Evolutionary conservation across 2,329 filamentous ascomycete species (phyloP), one percentile per base, ranked within the genome.

Genomic region (Colletotrichum somersetense): DNA sequence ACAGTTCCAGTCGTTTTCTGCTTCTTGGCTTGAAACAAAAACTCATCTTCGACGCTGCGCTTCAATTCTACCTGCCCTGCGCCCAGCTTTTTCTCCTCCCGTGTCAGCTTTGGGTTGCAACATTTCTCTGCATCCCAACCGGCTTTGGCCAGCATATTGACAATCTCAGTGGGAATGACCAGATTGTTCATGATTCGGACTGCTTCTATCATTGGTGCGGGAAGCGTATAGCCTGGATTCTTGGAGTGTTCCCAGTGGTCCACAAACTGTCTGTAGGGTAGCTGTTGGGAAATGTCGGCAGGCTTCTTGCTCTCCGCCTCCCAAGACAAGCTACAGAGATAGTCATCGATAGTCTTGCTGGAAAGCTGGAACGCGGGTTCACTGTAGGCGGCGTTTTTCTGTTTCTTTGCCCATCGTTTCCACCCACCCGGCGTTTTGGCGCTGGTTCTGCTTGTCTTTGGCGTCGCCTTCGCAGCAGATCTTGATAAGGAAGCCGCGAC

Each of bases 91-190:
- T 50, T 69, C 23, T 58, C 30, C 18, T 50, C 23, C n/a, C 5
- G 52, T 26, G 23, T 1, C 42, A 69, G 40, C 42, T 20, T 33
- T 26, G 66, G 59, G 26, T 69, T 55, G 35, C 66, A 64, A 26
- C 66, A 69, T 33, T 52, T 65, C 7, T 23, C 23, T 16, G 66
- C 66, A 35, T 69, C 53, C 59, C 52, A 69, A 16, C 66, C 66
- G 14, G 52, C 52, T 8, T 26, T 16, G 1, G 33, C 42, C 18
- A 69, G 53, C 30, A 52, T 35, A 8, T 42, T 16, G 26, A 58
- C 53, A 18, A 57, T 35, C 1, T 18, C 16, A 16, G 18, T 16
- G 2, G 66, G 66, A 7, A 69, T 42, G 1, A 16, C 40, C 12
- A 52, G 42, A 18, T 26, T 14, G 23, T 57, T 69, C 12, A 65